These are phyloP conservation scores for Silene coronaria DNA, from an alignment of 179 eudicot genomes.

Conservation along the genomic window DNA sequence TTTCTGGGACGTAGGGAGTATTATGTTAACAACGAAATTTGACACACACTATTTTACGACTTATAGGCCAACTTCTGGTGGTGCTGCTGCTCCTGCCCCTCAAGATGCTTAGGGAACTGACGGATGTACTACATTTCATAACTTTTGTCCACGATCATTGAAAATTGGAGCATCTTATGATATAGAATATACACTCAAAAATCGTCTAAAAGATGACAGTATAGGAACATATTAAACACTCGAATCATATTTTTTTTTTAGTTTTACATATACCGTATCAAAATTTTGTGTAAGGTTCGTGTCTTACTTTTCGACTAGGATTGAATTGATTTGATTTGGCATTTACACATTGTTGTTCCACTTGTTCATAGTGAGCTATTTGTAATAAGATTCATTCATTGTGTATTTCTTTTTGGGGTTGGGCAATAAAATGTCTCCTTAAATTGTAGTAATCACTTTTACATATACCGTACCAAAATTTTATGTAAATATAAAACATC, in stretches of 20 bases:
- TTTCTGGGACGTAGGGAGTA: background rate
- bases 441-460: no score
- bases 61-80: constrained; percentile 32
- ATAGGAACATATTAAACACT: background rate
- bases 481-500: no score
- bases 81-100: constrained; percentile 17
- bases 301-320: no score
- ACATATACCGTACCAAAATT: no score
- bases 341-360: no score
- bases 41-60: background rate
- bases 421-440: no score
- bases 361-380: no score
- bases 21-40: background rate
- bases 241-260: background rate
- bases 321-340: no score
- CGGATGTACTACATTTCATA: background rate
- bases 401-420: no score
- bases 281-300: background rate
- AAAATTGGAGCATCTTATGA: background rate
- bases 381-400: no score
- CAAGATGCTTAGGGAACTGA: constrained; percentile 18
- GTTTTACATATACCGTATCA: background rate
- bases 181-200: background rate
- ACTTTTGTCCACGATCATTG: background rate
- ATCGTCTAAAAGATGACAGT: background rate